Evolutionary conservation across 306 rosid genomes (phyloP).

Genomic region (Urtica urens): DNA sequence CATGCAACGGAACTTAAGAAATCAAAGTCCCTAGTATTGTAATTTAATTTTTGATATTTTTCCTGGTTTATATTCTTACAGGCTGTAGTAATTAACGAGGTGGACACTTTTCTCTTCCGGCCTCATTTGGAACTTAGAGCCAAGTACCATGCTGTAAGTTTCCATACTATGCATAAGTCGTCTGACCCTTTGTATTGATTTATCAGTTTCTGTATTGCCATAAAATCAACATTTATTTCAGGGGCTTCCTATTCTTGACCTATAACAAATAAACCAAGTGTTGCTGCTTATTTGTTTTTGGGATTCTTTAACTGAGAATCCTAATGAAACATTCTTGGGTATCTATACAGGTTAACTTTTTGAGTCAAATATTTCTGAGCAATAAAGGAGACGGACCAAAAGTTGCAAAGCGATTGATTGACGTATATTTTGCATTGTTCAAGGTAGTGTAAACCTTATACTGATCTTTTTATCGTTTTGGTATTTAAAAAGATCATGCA

Average conservation of each 20-base stretch:
- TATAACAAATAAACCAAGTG: too few relatives aligned
- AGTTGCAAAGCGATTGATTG: constrained; percentile 84
- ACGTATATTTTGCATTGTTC: constrained; percentile 83
- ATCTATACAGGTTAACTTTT: constrained; percentile 60
- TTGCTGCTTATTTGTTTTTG: constrained; percentile 12
- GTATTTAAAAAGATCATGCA: background rate
- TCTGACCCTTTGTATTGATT: too few relatives aligned
- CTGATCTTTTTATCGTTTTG: background rate
- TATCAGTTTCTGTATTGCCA: background rate
- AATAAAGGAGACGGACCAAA: constrained; percentile 83
- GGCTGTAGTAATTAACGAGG: constrained; percentile 88
- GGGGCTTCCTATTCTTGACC: too few relatives aligned
- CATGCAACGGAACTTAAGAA: too few relatives aligned
- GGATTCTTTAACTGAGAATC: constrained; percentile 4
- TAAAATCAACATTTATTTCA: too few relatives aligned
- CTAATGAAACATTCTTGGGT: constrained; percentile 10
- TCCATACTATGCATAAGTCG: too few relatives aligned
- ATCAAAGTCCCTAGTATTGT: too few relatives aligned
- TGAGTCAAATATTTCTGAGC: constrained; percentile 79
- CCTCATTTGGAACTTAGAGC: constrained; percentile 76
- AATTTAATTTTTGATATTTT: too few relatives aligned
- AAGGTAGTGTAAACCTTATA: constrained; percentile 42
- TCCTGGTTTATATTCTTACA: constrained; percentile 18
- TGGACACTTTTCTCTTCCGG: constrained; percentile 89
- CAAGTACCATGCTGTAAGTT: constrained; percentile 84